These are phyloP conservation scores for Suillus placidus DNA, from an alignment of 768 basidiomycete species.

Conservation along the genomic window DNA sequence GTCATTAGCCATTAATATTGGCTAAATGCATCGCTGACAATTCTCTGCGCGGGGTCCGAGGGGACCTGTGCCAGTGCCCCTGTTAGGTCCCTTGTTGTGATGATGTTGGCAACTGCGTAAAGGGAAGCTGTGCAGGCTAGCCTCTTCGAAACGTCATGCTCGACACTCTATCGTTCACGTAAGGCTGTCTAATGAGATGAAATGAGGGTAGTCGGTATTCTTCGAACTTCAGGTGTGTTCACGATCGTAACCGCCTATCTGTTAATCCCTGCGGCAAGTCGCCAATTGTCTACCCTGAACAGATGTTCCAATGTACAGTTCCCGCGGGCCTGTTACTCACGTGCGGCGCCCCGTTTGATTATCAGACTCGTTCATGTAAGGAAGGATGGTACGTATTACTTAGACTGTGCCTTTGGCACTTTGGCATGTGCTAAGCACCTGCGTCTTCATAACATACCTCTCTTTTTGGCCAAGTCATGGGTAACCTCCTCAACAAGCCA, in stretches of 20 bases:
- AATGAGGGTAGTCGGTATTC: background rate
- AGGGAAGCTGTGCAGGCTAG: conserved; percentile 23
- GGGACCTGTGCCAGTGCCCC: conserved; percentile 28
- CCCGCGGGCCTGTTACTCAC: conserved; percentile 8
- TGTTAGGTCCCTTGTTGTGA: conserved; percentile 23
- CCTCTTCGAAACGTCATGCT: conserved; percentile 8
- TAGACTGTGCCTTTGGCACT: conserved; percentile 4
- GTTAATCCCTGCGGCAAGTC: conserved; percentile 1
- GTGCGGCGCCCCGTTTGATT: conserved; percentile 7
- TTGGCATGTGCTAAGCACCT: conserved; percentile 8
- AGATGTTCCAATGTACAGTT: background rate
- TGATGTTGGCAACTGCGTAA: conserved; percentile 25
- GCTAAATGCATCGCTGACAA: conserved; percentile 6
- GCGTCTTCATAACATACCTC: background rate
- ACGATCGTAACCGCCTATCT: background rate
- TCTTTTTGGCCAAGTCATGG: conserved; percentile 3
- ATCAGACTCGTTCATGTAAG: conserved; percentile 3
- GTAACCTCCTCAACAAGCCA: background rate
- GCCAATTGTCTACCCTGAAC: conserved; percentile 2
- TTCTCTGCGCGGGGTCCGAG: conserved; percentile 37
- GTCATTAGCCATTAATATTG: conserved; percentile 9
- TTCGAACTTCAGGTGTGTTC: background rate
- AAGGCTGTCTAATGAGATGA: conserved; percentile 3
- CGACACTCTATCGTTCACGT: conserved; percentile 3
- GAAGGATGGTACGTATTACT: conserved; percentile 5